Conservation (phyloP, 2,329 filamentous ascomycete genomes). For the Leptographium flavum region DNA sequence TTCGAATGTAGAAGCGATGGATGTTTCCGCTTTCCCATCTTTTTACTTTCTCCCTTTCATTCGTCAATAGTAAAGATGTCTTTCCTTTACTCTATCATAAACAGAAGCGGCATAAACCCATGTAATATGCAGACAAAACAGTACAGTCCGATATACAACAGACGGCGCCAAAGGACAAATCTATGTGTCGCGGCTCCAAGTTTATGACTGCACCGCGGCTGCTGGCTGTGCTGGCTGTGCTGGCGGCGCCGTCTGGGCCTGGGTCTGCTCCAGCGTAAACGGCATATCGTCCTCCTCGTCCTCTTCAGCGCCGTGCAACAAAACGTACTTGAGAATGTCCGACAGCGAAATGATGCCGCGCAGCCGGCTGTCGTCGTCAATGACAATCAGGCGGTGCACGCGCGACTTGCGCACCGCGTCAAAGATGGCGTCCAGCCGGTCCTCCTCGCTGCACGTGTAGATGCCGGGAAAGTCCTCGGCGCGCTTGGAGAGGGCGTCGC, state of each 20-base stretch:
- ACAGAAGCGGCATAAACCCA: too few relatives aligned
- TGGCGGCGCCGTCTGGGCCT: not conserved
- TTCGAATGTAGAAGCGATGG: too few relatives aligned
- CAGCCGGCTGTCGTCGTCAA: slow-evolving; percentile 77
- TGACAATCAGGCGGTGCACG: slow-evolving; percentile 83
- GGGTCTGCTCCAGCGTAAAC: not conserved
- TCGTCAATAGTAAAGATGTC: too few relatives aligned
- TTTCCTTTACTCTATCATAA: too few relatives aligned
- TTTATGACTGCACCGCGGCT: too few relatives aligned
- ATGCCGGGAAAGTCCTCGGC: slow-evolving; percentile 90
- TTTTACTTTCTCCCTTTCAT: too few relatives aligned
- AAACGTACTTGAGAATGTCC: slow-evolving; percentile 89
- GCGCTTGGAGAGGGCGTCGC: slow-evolving; percentile 76
- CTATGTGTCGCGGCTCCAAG: too few relatives aligned
- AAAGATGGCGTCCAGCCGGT: slow-evolving; percentile 89
- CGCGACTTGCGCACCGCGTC: slow-evolving; percentile 91
- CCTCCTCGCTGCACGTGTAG: slow-evolving; percentile 85
- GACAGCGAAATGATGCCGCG: slow-evolving; percentile 86
- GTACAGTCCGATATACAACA: not conserved
- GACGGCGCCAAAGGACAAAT: not conserved
- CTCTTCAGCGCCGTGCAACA: slow-evolving; percentile 62
- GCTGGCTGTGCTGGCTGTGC: too few relatives aligned
- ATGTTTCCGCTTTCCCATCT: too few relatives aligned
- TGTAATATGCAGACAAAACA: too few relatives aligned
- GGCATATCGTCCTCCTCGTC: not conserved